These are phyloP conservation scores for Inonotus hispidus DNA, from an alignment of 1,284 basidiomycete genomes.

Conservation along the genomic window DNA sequence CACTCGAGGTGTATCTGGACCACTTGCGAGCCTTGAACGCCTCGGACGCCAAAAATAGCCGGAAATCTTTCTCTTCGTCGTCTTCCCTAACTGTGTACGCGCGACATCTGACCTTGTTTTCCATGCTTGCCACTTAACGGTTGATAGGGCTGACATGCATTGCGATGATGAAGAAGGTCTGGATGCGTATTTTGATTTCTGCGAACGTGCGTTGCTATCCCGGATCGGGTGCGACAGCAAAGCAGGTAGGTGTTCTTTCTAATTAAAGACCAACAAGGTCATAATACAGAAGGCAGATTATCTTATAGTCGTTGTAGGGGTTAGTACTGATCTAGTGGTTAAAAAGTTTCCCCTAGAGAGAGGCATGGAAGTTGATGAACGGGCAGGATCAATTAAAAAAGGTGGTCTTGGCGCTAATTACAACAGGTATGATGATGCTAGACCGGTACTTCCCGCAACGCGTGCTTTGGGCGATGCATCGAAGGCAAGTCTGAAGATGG, in stretches of 20 bases:
- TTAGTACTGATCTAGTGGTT: conserved; percentile 6
- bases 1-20: conserved; percentile 45
- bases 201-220: conserved; percentile 26
- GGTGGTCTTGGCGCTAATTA: neutral
- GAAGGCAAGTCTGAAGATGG: conserved; percentile 9
- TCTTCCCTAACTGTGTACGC: neutral
- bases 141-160: conserved; percentile 2
- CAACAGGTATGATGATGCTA: too few species aligned
- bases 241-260: conserved; percentile 5
- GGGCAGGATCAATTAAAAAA: neutral
- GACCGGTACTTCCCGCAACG: conserved; percentile 17
- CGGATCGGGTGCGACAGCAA: conserved; percentile 6
- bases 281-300: neutral
- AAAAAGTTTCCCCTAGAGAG: conserved; percentile 21
- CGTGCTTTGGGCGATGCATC: conserved; percentile 13
- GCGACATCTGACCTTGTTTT: too few species aligned
- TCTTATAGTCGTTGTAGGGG: neutral
- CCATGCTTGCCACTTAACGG: conserved; percentile 1
- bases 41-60: conserved; percentile 24
- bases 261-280: too few species aligned
- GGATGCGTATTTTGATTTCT: conserved; percentile 31
- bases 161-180: conserved; percentile 18
- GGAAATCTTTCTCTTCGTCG: neutral
- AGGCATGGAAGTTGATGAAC: conserved; percentile 1
- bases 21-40: conserved; percentile 39